Evolutionary conservation across 208 protist species (phyloP).

Genomic region (Leishmania major): DNA sequence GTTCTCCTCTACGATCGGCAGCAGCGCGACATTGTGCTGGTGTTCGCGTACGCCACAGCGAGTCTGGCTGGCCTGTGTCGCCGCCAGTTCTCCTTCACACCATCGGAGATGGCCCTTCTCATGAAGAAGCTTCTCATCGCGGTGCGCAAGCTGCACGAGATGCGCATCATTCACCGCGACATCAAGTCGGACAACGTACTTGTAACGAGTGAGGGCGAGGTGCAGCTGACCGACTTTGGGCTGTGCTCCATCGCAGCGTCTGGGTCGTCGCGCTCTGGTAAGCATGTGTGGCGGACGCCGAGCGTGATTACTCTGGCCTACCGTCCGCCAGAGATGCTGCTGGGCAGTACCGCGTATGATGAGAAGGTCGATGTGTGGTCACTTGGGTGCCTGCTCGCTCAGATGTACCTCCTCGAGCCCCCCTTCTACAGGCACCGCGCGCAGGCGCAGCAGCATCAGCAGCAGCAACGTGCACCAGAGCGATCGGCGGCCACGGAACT

Average conservation of each 20-base stretch:
- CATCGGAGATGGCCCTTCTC: conserved; percentile 68
- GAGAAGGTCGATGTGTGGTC: conserved; percentile 94
- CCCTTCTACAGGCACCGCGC: conserved; percentile 73
- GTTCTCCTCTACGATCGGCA: conserved; percentile 67
- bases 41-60: conserved; percentile 76
- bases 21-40: conserved; percentile 77
- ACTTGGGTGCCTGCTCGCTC: conserved; percentile 94
- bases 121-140: conserved; percentile 72
- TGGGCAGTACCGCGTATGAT: conserved; percentile 87
- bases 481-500: conserved; percentile 61
- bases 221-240: conserved; percentile 87
- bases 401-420: conserved; percentile 91
- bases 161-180: conserved; percentile 92
- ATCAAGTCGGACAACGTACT: conserved; percentile 92
- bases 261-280: conserved; percentile 6
- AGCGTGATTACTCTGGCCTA: conserved; percentile 96
- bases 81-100: conserved; percentile 62
- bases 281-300: conserved; percentile 66
- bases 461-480: conserved; percentile 25
- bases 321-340: conserved; percentile 95
- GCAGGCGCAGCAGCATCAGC: conserved; percentile 23
- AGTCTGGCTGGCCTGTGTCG: conserved; percentile 75
- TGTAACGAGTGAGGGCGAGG: conserved; percentile 53
- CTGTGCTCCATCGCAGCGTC: conserved; percentile 65
- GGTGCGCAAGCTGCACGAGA: conserved; percentile 72